phyloP scores from a whole-genome alignment of 768 basidiomycete genomes.

The Termitomyces sp. region DNA sequence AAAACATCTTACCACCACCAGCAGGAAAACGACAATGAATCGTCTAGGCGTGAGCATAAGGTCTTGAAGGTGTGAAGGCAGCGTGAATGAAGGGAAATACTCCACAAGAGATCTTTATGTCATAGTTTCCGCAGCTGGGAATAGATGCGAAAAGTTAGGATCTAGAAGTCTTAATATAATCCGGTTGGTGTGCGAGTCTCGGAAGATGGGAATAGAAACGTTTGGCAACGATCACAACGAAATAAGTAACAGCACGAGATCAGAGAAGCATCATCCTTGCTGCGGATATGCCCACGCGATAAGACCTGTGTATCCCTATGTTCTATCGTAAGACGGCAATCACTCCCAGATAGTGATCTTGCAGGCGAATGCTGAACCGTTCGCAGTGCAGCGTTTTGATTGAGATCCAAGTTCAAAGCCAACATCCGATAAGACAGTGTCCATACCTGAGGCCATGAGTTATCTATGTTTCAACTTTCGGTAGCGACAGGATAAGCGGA shows the following conservation, averaged over 20 bases:
- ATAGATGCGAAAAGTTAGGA: conserved; percentile 1
- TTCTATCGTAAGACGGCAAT: neutral
- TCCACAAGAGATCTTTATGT: conserved; percentile 7
- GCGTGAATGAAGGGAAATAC: neutral
- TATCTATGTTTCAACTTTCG: no score
- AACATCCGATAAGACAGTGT: neutral
- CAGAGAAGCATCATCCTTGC: neutral
- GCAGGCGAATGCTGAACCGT: neutral
- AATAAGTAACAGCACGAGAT: neutral
- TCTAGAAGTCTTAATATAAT: conserved; percentile 7
- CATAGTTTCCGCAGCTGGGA: conserved; percentile 12
- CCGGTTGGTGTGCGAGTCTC: conserved; percentile 15
- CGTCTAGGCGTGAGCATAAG: conserved; percentile 58
- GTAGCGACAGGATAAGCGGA: neutral
- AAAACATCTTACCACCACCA: conserved; percentile 35
- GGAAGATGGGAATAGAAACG: conserved; percentile 8
- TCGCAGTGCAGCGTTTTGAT: neutral
- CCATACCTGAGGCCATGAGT: neutral
- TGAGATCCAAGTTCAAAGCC: neutral
- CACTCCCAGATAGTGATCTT: neutral
- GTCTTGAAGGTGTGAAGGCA: neutral
- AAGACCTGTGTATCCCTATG: neutral
- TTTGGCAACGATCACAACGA: conserved; percentile 9
- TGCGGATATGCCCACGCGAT: neutral
- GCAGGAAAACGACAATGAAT: conserved; percentile 43